Conservation (phyloP, 1,284 basidiomycete genomes). For the Thelephora terrestris region DNA sequence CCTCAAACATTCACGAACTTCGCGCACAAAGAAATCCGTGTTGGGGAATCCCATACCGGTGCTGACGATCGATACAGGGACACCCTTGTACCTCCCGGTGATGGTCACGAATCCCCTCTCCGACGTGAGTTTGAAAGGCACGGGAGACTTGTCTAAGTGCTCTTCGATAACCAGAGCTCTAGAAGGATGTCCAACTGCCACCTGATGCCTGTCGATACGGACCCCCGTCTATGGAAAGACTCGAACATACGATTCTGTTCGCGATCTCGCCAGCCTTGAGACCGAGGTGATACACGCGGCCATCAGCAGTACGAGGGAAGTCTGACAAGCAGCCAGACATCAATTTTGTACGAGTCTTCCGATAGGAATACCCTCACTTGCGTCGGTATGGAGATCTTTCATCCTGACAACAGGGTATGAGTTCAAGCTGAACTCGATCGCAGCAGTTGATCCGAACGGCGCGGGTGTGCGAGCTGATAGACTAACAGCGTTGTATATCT, state of each 20-base stretch:
- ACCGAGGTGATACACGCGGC: constrained; percentile 72
- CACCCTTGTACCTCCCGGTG: constrained; percentile 63
- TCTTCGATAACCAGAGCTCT: constrained; percentile 53
- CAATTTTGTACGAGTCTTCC: constrained; percentile 5
- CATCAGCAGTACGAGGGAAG: constrained; percentile 62
- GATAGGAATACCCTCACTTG: constrained; percentile 34
- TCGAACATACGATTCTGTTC: constrained; percentile 58
- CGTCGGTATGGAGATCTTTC: constrained; percentile 50
- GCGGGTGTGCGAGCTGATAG: too few species aligned
- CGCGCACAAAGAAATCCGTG: constrained; percentile 80
- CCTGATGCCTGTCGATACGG: constrained; percentile 25
- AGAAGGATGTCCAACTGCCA: constrained; percentile 69
- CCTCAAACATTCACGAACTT: constrained; percentile 64
- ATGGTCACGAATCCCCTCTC: constrained; percentile 76
- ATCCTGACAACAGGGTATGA: constrained; percentile 19
- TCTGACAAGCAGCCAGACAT: constrained; percentile 30
- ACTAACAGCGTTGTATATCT: too few species aligned
- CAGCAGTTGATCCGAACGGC: too few species aligned
- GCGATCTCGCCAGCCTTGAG: constrained; percentile 67
- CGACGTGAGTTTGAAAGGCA: constrained; percentile 53
- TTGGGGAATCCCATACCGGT: constrained; percentile 80
- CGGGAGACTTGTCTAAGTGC: constrained; percentile 47
- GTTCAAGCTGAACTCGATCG: too few species aligned
- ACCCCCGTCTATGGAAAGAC: constrained; percentile 1
- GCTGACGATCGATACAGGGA: constrained; percentile 65